Evolutionary conservation across 2,329 filamentous ascomycete species (phyloP).

Genomic region (Herpotrichia juniperi): DNA sequence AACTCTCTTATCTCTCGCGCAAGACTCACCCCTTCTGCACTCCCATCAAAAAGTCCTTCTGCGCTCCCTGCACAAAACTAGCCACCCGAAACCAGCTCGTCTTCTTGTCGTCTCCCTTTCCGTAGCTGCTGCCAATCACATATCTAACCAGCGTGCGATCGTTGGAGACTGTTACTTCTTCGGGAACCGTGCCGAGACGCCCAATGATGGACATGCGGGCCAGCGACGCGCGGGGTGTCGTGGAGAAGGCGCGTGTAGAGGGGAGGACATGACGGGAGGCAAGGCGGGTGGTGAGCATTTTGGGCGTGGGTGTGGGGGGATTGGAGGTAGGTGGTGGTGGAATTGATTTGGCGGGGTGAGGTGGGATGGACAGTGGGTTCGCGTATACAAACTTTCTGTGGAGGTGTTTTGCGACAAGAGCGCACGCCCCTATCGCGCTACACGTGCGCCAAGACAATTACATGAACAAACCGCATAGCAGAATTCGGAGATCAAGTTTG

Average conservation of each 20-base stretch:
- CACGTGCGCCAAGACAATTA: conserved; percentile 3
- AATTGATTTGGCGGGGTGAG: background rate
- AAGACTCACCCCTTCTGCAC: conserved; percentile 81
- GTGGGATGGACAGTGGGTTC: background rate
- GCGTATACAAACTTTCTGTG: conserved; percentile 1
- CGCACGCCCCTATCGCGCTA: conserved; percentile 7
- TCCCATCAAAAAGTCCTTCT: conserved; percentile 73
- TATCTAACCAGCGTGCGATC: conserved; percentile 81
- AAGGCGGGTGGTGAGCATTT: conserved; percentile 54
- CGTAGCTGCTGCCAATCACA: conserved; percentile 71
- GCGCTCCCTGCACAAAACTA: conserved; percentile 73
- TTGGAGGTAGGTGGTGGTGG: conserved; percentile 14
- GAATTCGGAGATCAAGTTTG: background rate
- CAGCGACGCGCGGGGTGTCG: conserved; percentile 65
- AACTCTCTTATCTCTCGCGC: background rate
- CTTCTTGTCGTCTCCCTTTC: conserved; percentile 71
- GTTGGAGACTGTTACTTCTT: conserved; percentile 74
- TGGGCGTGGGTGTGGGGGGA: conserved; percentile 5
- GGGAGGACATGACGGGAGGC: conserved; percentile 56
- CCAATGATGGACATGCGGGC: conserved; percentile 88
- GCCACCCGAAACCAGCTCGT: conserved; percentile 87
- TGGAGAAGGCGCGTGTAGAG: conserved; percentile 74
- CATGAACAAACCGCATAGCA: background rate
- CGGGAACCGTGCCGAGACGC: conserved; percentile 79
- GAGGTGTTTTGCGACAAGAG: background rate